phyloP scores from a whole-genome alignment of 179 eudicot genomes.

The Nepenthes alata region DNA sequence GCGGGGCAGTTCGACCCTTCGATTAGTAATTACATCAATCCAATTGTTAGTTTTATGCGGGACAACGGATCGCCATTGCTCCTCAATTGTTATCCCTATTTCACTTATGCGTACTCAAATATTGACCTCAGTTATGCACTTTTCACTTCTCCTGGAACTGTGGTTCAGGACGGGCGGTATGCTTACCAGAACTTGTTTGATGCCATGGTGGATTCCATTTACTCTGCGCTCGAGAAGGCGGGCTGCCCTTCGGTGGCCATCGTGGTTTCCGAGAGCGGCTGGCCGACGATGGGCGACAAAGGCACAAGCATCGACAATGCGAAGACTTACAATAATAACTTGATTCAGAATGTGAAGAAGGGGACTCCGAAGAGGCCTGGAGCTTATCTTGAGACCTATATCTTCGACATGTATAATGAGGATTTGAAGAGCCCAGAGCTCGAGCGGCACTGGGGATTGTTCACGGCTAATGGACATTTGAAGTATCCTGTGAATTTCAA shows the following conservation, averaged over 20 bases:
- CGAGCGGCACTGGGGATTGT: slow-evolving; percentile 11
- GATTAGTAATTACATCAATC: slow-evolving; percentile 6
- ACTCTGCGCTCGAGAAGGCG: slow-evolving; percentile 10
- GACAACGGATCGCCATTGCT: slow-evolving; percentile 9
- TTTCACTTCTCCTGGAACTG: slow-evolving; percentile 11
- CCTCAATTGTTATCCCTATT: slow-evolving; percentile 20
- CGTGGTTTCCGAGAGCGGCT: slow-evolving; percentile 14
- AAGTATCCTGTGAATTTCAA: slow-evolving; percentile 5
- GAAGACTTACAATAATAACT: slow-evolving; percentile 2
- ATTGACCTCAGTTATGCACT: slow-evolving; percentile 13
- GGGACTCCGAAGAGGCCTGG: too few species aligned
- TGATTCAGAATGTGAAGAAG: too few species aligned
- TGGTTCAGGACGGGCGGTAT: slow-evolving; percentile 8
- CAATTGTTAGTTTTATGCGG: slow-evolving; percentile 12
- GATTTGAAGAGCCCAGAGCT: slow-evolving; percentile 1
- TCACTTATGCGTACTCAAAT: slow-evolving; percentile 6
- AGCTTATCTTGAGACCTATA: too few species aligned
- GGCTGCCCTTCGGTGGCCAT: slow-evolving; percentile 1
- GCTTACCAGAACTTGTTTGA: slow-evolving; percentile 8
- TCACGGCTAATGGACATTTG: neutral
- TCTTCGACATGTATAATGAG: slow-evolving; percentile 6
- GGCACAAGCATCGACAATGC: neutral
- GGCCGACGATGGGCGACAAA: slow-evolving; percentile 10
- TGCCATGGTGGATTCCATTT: slow-evolving; percentile 11
- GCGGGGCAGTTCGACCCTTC: slow-evolving; percentile 10